Percentiles rank a stretch among this genome's conserved stretches.
These are phyloP conservation scores for Erigeron philadelphicus DNA, from an alignment of 140 eudicot species.

Conservation along the genomic window DNA sequence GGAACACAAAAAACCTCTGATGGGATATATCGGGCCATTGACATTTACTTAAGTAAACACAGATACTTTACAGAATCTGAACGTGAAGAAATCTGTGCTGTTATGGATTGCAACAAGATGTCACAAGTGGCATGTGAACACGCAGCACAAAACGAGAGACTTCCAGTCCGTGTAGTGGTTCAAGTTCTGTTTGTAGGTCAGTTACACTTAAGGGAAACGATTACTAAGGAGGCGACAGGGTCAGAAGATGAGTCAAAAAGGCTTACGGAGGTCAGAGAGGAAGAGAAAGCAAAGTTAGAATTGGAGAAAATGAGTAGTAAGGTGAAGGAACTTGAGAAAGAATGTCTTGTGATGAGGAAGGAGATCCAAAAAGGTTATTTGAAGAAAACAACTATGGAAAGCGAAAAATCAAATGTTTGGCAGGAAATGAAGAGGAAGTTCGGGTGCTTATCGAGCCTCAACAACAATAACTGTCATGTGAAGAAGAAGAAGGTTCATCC, in stretches of 20 bases:
- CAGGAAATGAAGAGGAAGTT: slow-evolving; percentile 70
- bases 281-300: not conserved
- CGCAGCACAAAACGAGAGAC: slow-evolving; percentile 50
- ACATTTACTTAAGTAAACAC: slow-evolving; percentile 56
- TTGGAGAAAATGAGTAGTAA: not conserved
- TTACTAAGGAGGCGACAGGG: slow-evolving; percentile 37
- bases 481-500: slow-evolving; percentile 51
- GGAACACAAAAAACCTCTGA: slow-evolving; percentile 43
- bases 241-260: slow-evolving; percentile 17
- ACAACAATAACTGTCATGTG: slow-evolving; percentile 51
- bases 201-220: slow-evolving; percentile 47
- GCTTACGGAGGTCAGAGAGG: not conserved
- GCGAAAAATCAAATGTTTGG: slow-evolving; percentile 54
- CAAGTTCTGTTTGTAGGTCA: slow-evolving; percentile 57
- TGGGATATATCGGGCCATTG: slow-evolving; percentile 57
- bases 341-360: not conserved
- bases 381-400: slow-evolving; percentile 16
- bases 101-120: slow-evolving; percentile 59
- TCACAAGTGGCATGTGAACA: slow-evolving; percentile 58
- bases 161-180: slow-evolving; percentile 57
- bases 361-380: slow-evolving; percentile 33
- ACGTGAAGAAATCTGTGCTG: slow-evolving; percentile 49
- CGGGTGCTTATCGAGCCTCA: slow-evolving; percentile 46
- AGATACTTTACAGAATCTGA: slow-evolving; percentile 52
- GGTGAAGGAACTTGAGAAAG: not conserved